Base-by-base conservation (phyloP, 1,139 yeast genomes). In the Taphrina populina region DNA sequence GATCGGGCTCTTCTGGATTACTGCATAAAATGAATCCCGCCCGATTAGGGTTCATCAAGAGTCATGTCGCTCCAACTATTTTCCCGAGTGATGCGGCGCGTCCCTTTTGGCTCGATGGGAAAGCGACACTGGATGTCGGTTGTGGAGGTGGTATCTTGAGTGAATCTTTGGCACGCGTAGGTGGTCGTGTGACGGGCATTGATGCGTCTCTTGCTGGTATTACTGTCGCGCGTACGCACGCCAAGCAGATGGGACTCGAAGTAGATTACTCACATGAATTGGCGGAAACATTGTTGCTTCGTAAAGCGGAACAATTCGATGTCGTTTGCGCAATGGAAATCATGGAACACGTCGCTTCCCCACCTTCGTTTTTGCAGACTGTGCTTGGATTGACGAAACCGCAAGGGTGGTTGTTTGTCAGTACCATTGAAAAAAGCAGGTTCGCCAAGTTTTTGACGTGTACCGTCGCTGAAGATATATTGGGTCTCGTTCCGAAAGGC, bases 111-210 rank as follows among this genome's bases (percentile, higher is more conserved):
- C 39, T 58, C n/a, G 11, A 41, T 1, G 80, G 76, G 23, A 81
- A 65, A 76, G 69, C 71, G 11, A 90, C 82, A 0, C 71, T 92
- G 59, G 99, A 92, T 67, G 83, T 92, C 56, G 99, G 99, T 0
- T 94, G 98, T 67, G 99, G 99, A 20, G 99, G 98, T 5, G 99
- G 99, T 0, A 83, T 92, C 26, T 73, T 92, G 39, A 74, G 90
- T 3, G 99, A 92, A 67, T 82, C 95, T 0, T 70, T 92, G 67
- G 96, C 96, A 0, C 74, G 99, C 62, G 71, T 86, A 63, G 80
- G 88, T 5, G 70, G 74, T 7, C 67, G 71, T 3, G 96, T 92
- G 2, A 75, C 74, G 54, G 99, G 95, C 1, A 80, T 92, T 49
- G 98, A 92, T 69, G 76, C 92, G 64, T 85, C 96, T 0, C 74